Evolutionary conservation across 768 basidiomycete genomes (phyloP), one percentile per base, ranked within the genome.

Genomic region (Cystofilobasidium capitatum): DNA sequence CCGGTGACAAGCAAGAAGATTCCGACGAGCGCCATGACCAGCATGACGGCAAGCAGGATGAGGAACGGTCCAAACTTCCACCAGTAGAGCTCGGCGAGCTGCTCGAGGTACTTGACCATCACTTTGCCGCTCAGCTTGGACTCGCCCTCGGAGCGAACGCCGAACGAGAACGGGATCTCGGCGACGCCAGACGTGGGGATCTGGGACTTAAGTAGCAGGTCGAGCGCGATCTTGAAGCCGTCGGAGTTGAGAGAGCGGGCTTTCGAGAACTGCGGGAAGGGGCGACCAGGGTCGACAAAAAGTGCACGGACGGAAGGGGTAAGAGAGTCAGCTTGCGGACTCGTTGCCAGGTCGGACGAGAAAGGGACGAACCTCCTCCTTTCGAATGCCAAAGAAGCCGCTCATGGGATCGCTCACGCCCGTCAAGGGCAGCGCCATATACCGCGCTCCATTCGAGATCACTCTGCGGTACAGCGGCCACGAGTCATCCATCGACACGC

Each of bases 151-250:
- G 66, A 62, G 16, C 74, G 71, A 33, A 70, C 59, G 42, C 69
- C 70, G 65, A 75, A 75, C 17, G 70, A 71, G 66, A 72, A 75
- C 12, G 74, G 70, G 1, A 73, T 69, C 31, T 73, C 71, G 51
- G 70, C 64, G 29, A 71, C 49, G 33, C 44, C 40, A 2, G 58
- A 14, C 12, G 66, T 58, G 22, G 64, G 33, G 31, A 67, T 31
- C 3, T 73, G 73, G 1, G 74, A 65, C 42, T 75, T 75, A 62
- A 75, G 70, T 24, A 75, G 71, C 31, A 75, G 64, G 64, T 74
- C 74, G 62, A 75, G 73, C 12, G 71, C 74, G 57, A 75, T 69
- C 63, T 75, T 75, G 72, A 75, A 75, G 22, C 74, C 74, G 12
- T 71, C 70, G 17, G 73, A 64, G 65, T 73, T 73, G 71, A 75